Percentiles rank a stretch among this genome's conserved stretches.
Evolutionary conservation across 1,139 yeast species (phyloP).

Genomic region (Kluyveromyces sp.): DNA sequence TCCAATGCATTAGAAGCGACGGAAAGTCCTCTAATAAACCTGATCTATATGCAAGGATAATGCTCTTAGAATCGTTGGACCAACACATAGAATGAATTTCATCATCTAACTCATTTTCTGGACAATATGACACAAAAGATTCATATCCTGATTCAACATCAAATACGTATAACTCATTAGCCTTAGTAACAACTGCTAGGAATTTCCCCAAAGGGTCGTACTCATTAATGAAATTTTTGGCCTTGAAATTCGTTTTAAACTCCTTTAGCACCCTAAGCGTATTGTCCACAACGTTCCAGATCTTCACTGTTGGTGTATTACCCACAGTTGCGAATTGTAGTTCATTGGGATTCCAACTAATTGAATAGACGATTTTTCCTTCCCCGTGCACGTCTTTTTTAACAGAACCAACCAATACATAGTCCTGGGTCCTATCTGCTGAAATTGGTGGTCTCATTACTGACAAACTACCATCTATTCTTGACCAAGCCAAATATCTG

Average conservation of each 20-base stretch:
- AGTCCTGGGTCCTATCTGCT: slow-evolving; percentile 17
- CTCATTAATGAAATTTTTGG: slow-evolving; percentile 38
- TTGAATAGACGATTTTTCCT: slow-evolving; percentile 38
- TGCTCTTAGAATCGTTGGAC: slow-evolving; percentile 28
- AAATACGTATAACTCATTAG: slow-evolving; percentile 22
- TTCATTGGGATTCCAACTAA: slow-evolving; percentile 56
- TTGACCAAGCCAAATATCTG: slow-evolving; percentile 20
- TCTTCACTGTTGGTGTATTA: slow-evolving; percentile 42
- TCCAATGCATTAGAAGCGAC: slow-evolving; percentile 16
- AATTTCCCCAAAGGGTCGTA: slow-evolving; percentile 42
- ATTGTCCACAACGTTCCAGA: slow-evolving; percentile 49
- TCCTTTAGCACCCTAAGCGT: slow-evolving; percentile 30
- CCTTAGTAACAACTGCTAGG: slow-evolving; percentile 42
- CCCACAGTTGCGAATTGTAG: slow-evolving; percentile 55
- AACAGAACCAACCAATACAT: slow-evolving; percentile 30
- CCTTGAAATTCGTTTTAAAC: slow-evolving; percentile 28
- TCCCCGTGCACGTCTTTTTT: slow-evolving; percentile 41
- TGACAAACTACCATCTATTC: slow-evolving; percentile 27
- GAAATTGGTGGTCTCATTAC: slow-evolving; percentile 24
- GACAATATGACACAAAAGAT: slow-evolving; percentile 11
- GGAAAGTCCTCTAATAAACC: slow-evolving; percentile 36
- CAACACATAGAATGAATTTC: slow-evolving; percentile 22
- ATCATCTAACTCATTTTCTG: slow-evolving; percentile 6
- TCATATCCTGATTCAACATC: slow-evolving; percentile 18
- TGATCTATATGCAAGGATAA: slow-evolving; percentile 27